These are phyloP conservation scores for Gypsophila paniculata DNA, from an alignment of 179 eudicot species.

Conservation along the genomic window DNA sequence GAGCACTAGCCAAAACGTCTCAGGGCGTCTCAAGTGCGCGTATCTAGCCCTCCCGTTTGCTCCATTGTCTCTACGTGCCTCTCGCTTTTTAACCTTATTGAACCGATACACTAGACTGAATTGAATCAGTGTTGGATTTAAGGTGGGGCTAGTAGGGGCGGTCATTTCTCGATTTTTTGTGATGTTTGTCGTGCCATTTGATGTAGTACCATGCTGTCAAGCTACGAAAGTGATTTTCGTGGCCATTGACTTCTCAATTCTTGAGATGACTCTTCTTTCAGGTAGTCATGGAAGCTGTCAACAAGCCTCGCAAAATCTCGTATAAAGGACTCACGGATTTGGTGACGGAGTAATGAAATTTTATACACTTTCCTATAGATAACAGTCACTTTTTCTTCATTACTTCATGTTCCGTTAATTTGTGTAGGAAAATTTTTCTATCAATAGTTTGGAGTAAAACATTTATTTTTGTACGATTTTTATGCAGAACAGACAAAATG, in stretches of 20 bases:
- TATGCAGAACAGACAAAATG: conserved; percentile 92
- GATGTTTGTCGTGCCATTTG: background rate
- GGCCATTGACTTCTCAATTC: conserved; percentile 7
- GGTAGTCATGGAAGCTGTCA: conserved; percentile 98
- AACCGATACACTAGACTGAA: no score
- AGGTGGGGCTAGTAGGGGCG: no score
- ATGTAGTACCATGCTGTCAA: background rate
- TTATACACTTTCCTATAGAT: conserved; percentile 12
- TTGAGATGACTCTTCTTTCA: conserved; percentile 30
- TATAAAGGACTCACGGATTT: conserved; percentile 94
- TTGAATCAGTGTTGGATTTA: no score
- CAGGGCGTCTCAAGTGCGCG: no score
- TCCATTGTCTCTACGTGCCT: no score
- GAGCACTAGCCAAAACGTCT: no score
- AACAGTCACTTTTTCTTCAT: background rate
- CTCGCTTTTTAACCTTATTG: no score
- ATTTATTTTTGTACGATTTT: conserved; percentile 17
- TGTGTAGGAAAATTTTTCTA: background rate
- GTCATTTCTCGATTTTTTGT: no score
- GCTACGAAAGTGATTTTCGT: conserved; percentile 3
- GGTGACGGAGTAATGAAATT: conserved; percentile 84
- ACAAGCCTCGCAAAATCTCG: conserved; percentile 80
- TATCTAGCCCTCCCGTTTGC: no score
- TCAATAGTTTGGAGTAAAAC: conserved; percentile 7
- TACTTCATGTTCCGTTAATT: background rate